phyloP scores from a whole-genome alignment of 2,329 filamentous ascomycete genomes.

The Onygena corvina region DNA sequence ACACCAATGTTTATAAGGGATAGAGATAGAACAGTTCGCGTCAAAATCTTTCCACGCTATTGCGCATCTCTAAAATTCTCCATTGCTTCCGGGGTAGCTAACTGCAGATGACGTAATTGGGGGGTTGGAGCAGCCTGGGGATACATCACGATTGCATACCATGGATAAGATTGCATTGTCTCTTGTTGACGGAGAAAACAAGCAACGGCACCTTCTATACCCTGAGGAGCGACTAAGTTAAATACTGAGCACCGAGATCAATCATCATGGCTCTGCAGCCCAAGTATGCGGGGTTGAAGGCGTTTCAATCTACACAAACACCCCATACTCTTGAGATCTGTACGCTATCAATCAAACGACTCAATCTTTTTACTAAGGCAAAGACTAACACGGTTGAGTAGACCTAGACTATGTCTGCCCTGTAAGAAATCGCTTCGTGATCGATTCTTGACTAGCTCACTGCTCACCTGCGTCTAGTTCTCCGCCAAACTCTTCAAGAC shows the following conservation, averaged over 20 bases:
- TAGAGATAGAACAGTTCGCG: background rate
- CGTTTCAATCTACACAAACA: conserved; percentile 19
- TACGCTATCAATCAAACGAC: conserved; percentile 17
- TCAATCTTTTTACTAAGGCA: background rate
- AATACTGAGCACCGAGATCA: background rate
- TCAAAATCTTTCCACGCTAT: no score
- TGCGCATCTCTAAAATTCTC: background rate
- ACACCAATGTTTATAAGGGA: background rate
- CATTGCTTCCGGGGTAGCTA: background rate
- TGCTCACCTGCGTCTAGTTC: conserved; percentile 33
- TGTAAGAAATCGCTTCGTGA: conserved; percentile 22
- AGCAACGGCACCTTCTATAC: background rate
- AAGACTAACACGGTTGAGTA: conserved; percentile 18
- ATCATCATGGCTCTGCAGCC: conserved; percentile 46
- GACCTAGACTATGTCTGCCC: conserved; percentile 88
- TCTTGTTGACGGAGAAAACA: no score
- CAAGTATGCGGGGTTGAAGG: conserved; percentile 44
- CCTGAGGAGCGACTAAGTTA: background rate
- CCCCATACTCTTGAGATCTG: conserved; percentile 31
- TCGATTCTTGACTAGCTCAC: background rate
- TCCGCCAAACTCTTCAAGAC: conserved; percentile 65
- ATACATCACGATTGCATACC: background rate
- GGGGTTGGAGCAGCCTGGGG: background rate
- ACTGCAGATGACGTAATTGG: background rate
- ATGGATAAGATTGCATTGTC: no score